A percentile compares a stretch with the other conserved stretches of the same genome.
These are phyloP conservation scores for Colletotrichum phormii DNA, from an alignment of 2,329 filamentous ascomycete genomes.

Conservation along the genomic window DNA sequence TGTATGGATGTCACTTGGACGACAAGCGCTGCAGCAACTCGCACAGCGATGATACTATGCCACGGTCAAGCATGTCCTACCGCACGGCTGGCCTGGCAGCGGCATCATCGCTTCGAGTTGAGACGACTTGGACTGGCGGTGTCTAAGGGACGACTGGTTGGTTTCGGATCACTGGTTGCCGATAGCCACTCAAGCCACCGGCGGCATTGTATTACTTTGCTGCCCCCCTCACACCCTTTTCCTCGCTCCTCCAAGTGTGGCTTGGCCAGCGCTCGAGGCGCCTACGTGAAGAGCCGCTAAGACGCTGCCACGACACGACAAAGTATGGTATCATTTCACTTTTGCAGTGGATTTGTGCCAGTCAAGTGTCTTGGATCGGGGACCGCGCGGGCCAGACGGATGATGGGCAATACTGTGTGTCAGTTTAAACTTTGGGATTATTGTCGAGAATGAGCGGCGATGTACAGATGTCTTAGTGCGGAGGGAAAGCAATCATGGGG, in stretches of 20 bases:
- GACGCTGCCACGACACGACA: constrained; percentile 21
- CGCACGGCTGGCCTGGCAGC: neutral
- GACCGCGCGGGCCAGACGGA: constrained; percentile 6
- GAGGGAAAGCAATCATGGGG: neutral
- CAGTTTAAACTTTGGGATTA: constrained; percentile 12
- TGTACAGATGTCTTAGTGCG: neutral
- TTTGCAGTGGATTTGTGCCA: neutral
- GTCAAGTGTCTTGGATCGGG: constrained; percentile 21
- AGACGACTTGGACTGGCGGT: constrained; percentile 2
- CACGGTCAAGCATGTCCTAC: neutral
- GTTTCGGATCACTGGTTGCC: constrained; percentile 26
- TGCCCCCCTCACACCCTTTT: neutral
- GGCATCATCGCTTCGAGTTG: constrained; percentile 17
- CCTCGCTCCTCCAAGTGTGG: constrained; percentile 2
- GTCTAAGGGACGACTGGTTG: constrained; percentile 11
- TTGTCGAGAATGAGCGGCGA: constrained; percentile 1
- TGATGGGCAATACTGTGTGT: neutral
- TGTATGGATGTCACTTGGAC: neutral
- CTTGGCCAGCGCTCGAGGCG: constrained; percentile 31
- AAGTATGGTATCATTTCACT: neutral
- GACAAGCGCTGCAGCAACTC: neutral
- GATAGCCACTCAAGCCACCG: constrained; percentile 23
- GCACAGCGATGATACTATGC: neutral
- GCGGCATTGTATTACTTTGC: neutral
- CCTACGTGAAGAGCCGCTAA: constrained; percentile 12